Percentiles rank a stretch among this genome's conserved stretches.
phyloP scores from a whole-genome alignment of 169 alveolate species.

The Babesia sp. region DNA sequence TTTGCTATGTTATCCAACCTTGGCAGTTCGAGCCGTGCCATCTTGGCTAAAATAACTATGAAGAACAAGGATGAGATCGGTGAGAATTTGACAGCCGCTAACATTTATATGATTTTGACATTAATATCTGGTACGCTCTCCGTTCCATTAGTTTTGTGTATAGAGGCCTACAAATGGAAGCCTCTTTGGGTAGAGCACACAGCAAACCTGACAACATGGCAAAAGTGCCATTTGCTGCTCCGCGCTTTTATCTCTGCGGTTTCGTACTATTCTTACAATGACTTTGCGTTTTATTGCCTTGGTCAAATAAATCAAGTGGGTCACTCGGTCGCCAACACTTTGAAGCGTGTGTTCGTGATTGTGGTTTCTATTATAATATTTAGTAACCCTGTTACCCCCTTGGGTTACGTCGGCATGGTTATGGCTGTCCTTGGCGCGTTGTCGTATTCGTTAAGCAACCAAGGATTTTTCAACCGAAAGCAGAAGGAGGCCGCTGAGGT shows the following conservation, averaged over 20 bases:
- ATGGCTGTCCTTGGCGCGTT: conserved; percentile 81
- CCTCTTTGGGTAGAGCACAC: conserved; percentile 59
- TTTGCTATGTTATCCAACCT: conserved; percentile 81
- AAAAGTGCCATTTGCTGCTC: conserved; percentile 2
- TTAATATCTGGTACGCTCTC: conserved; percentile 75
- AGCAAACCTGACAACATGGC: conserved; percentile 42
- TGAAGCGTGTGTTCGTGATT: conserved; percentile 80
- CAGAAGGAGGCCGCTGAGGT: background rate
- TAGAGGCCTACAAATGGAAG: conserved; percentile 67
- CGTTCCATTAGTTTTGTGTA: conserved; percentile 67
- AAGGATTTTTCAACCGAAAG: conserved; percentile 7
- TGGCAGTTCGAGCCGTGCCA: conserved; percentile 74
- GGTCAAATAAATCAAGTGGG: conserved; percentile 80
- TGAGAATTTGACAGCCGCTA: conserved; percentile 69
- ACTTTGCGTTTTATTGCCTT: conserved; percentile 79
- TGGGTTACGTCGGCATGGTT: conserved; percentile 75
- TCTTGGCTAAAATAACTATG: conserved; percentile 76
- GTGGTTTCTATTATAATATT: conserved; percentile 75
- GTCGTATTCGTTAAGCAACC: conserved; percentile 68
- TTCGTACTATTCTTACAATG: conserved; percentile 81
- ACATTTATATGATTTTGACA: conserved; percentile 77
- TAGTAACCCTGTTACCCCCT: conserved; percentile 70
- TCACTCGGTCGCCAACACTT: conserved; percentile 82
- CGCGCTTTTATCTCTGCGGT: conserved; percentile 66
- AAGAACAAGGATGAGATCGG: conserved; percentile 72